Conservation (phyloP, 139 green algal genomes). For the Chlamydomonas sp. region DNA sequence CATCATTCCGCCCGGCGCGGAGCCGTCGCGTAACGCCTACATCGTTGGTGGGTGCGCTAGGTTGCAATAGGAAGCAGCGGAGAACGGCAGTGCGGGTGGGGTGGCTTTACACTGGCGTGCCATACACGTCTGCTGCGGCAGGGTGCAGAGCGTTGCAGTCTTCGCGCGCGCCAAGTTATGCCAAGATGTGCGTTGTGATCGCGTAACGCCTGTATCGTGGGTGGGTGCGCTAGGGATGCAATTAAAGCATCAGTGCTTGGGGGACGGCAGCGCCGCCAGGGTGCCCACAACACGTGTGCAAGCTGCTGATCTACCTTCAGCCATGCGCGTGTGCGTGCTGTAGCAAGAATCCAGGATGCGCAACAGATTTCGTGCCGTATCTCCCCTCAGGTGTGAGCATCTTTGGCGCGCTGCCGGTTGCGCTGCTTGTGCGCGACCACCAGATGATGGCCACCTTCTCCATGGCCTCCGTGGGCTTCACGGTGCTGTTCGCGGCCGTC, state of each 20-base stretch:
- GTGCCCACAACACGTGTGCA: neutral
- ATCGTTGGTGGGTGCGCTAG: slow-evolving; percentile 45
- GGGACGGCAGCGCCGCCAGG: no score
- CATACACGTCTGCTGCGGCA: no score
- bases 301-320: neutral
- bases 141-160: no score
- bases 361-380: neutral
- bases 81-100: no score
- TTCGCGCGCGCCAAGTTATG: no score
- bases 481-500: slow-evolving; percentile 74
- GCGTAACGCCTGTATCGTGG: no score
- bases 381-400: slow-evolving; percentile 67
- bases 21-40: slow-evolving; percentile 76
- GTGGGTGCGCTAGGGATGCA: no score
- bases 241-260: no score
- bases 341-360: neutral
- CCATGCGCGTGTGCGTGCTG: neutral
- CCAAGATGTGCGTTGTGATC: no score
- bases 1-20: slow-evolving; percentile 82
- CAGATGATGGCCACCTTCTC: slow-evolving; percentile 71
- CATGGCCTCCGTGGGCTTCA: slow-evolving; percentile 71
- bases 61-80: no score
- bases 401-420: slow-evolving; percentile 73
- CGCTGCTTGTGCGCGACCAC: slow-evolving; percentile 73
- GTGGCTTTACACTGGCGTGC: no score